Evolutionary conservation across 2,329 filamentous ascomycete genomes (phyloP).

Genomic region (Nectriaceae sp.): DNA sequence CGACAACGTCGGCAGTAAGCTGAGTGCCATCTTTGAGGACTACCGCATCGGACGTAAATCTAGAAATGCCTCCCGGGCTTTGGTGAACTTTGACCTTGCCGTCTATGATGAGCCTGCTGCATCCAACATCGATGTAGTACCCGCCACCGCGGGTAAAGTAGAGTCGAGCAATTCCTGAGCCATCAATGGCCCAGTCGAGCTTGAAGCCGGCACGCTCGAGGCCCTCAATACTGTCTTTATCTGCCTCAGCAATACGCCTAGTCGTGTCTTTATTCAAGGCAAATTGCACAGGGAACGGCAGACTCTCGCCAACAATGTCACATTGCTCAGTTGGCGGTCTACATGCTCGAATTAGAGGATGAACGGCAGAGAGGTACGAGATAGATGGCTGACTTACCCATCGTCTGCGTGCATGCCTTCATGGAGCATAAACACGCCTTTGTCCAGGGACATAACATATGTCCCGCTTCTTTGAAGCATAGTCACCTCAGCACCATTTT

Average conservation of each 20-base stretch:
- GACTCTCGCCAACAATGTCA: constrained; percentile 39
- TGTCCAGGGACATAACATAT: constrained; percentile 45
- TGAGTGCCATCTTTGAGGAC: constrained; percentile 34
- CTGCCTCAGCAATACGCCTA: constrained; percentile 38
- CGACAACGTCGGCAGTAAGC: constrained; percentile 40
- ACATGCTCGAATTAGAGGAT: background rate
- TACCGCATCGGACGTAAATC: constrained; percentile 27
- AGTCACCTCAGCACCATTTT: constrained; percentile 51
- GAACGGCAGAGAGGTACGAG: background rate
- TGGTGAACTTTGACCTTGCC: constrained; percentile 40
- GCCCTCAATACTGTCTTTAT: constrained; percentile 41
- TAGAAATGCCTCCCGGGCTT: constrained; percentile 31
- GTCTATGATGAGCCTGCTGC: constrained; percentile 39
- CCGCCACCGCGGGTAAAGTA: constrained; percentile 36
- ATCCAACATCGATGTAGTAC: constrained; percentile 45
- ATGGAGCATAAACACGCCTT: constrained; percentile 44
- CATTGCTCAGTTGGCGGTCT: constrained; percentile 48
- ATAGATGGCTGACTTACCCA: constrained; percentile 20
- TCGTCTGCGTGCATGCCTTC: constrained; percentile 32
- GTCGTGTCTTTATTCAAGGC: constrained; percentile 45
- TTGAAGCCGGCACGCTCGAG: constrained; percentile 55
- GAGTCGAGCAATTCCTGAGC: constrained; percentile 47
- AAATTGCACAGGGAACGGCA: constrained; percentile 30
- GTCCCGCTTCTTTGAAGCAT: constrained; percentile 54
- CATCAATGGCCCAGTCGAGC: constrained; percentile 54